Evolutionary conservation across 2,329 filamentous ascomycete genomes (phyloP).

Genomic region (Epichloe typhina): DNA sequence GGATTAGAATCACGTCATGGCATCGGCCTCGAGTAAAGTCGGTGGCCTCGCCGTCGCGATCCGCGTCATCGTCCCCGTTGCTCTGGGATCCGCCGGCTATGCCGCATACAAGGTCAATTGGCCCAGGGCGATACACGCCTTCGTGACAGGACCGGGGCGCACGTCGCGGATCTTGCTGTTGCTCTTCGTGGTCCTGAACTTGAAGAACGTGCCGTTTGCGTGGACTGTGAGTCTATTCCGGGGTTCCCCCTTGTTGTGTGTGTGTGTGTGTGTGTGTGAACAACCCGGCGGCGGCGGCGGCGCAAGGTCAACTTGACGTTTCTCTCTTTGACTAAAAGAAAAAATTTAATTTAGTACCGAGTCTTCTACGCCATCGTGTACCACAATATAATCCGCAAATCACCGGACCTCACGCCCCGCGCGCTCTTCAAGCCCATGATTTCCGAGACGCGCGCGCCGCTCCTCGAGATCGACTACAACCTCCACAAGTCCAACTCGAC

Average conservation of each 20-base stretch:
- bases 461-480: constrained; percentile 78
- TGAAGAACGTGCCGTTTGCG: constrained; percentile 60
- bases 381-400: constrained; percentile 38
- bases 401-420: constrained; percentile 38
- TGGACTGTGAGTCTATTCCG: constrained; percentile 51
- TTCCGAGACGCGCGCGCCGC: constrained; percentile 50
- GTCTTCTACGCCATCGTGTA: constrained; percentile 43
- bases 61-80: constrained; percentile 29
- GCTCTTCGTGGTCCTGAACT: constrained; percentile 47
- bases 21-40: constrained; percentile 19
- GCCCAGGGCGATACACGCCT: constrained; percentile 23
- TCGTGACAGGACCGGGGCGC: constrained; percentile 41
- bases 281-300: too few species aligned
- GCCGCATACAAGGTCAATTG: constrained; percentile 33
- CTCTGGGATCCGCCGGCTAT: constrained; percentile 31
- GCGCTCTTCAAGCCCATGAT: constrained; percentile 63
- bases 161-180: constrained; percentile 39
- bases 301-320: neutral
- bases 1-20: constrained; percentile 11
- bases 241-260: neutral
- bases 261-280: neutral
- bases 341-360: constrained; percentile 30
- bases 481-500: constrained; percentile 73
- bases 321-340: constrained; percentile 1
- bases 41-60: constrained; percentile 19